phyloP scores from a whole-genome alignment of 106 monocot genomes.

The Narthecium ossifragum region DNA sequence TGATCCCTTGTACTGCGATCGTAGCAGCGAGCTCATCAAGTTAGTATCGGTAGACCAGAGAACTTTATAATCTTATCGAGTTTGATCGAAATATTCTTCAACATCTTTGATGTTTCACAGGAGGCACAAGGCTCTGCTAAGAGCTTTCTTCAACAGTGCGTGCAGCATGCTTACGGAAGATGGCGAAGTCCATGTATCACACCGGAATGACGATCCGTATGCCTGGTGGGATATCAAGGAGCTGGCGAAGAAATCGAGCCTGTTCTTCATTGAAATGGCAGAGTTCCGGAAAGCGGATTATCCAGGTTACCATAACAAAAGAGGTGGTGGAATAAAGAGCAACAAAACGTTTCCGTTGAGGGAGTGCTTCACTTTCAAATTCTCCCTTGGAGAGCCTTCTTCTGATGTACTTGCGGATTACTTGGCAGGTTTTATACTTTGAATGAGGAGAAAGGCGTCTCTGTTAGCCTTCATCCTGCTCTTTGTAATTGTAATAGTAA shows the following conservation, averaged over 20 bases:
- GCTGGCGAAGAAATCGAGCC: conserved; percentile 5
- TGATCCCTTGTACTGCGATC: neutral
- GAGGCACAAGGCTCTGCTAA: conserved; percentile 9
- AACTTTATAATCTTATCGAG: neutral
- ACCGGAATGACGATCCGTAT: conserved; percentile 16
- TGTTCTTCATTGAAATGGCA: conserved; percentile 9
- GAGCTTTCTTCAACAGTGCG: conserved; percentile 7
- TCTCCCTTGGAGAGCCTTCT: conserved; percentile 2
- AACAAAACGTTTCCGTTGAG: conserved; percentile 16
- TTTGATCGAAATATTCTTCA: neutral
- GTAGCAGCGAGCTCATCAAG: neutral
- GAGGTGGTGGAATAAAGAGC: conserved; percentile 13
- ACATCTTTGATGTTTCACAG: neutral
- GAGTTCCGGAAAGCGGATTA: conserved; percentile 9
- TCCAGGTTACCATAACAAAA: conserved; percentile 22
- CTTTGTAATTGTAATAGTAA: too few species aligned
- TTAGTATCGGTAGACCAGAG: neutral
- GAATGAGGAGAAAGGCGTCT: too few species aligned
- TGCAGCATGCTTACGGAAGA: neutral
- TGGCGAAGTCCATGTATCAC: conserved; percentile 10
- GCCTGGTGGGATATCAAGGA: conserved; percentile 8
- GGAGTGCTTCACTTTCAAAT: conserved; percentile 14
- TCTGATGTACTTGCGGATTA: too few species aligned
- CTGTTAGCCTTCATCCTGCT: too few species aligned
- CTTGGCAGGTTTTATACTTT: too few species aligned